A percentile compares a stretch with the other conserved stretches of the same genome.
Conservation (phyloP, 2,329 filamentous ascomycete species). For the Clonostachys chloroleuca region DNA sequence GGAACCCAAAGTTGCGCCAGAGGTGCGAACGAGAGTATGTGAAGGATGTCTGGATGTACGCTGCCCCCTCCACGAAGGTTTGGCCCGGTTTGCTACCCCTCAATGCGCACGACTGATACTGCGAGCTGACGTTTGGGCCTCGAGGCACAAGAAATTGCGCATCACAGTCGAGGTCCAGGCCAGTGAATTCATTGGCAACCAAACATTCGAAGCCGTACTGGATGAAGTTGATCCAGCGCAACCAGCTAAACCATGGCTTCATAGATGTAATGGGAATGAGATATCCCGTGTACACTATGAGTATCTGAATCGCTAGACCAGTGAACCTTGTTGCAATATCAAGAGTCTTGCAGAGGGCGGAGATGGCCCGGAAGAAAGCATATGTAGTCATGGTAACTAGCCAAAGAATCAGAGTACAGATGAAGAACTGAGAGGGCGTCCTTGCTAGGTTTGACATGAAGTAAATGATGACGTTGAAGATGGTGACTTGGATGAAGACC, state of each 20-base stretch:
- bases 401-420: slow-evolving; percentile 59
- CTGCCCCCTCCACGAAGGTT: slow-evolving; percentile 44
- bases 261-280: slow-evolving; percentile 53
- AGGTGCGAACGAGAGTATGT: slow-evolving; percentile 52
- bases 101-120: slow-evolving; percentile 50
- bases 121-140: slow-evolving; percentile 16
- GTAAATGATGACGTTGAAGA: slow-evolving; percentile 71
- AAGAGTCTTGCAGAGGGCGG: slow-evolving; percentile 53
- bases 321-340: slow-evolving; percentile 59
- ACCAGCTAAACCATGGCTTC: slow-evolving; percentile 60
- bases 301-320: slow-evolving; percentile 52
- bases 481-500: slow-evolving; percentile 59
- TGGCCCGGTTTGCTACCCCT: slow-evolving; percentile 38
- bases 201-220: slow-evolving; percentile 69
- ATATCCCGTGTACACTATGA: slow-evolving; percentile 67
- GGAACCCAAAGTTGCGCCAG: slow-evolving; percentile 75
- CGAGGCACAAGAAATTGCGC: slow-evolving; percentile 53
- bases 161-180: slow-evolving; percentile 52
- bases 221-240: slow-evolving; percentile 62
- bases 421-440: slow-evolving; percentile 63
- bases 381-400: slow-evolving; percentile 52
- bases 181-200: slow-evolving; percentile 59
- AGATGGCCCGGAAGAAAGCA: slow-evolving; percentile 54
- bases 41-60: slow-evolving; percentile 49
- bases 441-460: slow-evolving; percentile 71